Base-by-base conservation (phyloP, 345 rosid species). In the Abelmoschus esculentus region DNA sequence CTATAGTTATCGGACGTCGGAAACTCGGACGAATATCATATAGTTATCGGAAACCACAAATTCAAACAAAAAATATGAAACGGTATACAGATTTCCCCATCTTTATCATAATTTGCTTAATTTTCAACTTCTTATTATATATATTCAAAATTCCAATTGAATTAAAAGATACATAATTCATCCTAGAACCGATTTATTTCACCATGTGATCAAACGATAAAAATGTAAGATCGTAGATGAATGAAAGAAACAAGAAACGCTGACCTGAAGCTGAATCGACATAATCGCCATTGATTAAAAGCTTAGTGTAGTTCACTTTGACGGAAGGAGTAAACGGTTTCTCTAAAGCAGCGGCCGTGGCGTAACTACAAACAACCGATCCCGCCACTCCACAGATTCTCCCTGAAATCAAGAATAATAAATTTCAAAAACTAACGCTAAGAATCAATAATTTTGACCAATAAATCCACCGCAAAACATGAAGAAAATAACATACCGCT, bases 241-340 rank as follows among this genome's bases (percentile, higher is more conserved):
- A 49, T 15, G 10, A 32, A 34, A 29, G 18, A 58, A 29, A 59
- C 5, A 47, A 14, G 12, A 47, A 58, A 68, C 34, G 18, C 71
- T 74, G 59, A 93, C 97, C 99, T 77, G 99, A 89, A 32, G 84
- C 97, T 0, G 99, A 72, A 81, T 88, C 96, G 64, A 89, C 90
- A 74, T 83, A 86, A 47, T 87, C 73, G 31, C 99, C 99, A 75
- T 81, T 69, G 69, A 95, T 91, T 9, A 89, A 71, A 68, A 91
- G 97, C 83, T 91, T 80, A 26, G 83, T 81, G 70, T 84, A 70
- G 40, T 80, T 67, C 1, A 90, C 88, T 44, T 81, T 68, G 66
- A 90, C 87, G 10, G 67, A 40, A 62, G 91, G 81, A 52, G 75
- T 75, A 14, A 88, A 73, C 8, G 93, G 82, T 50, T 87, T 79